Evolutionary conservation across 257 asterid species (phyloP).

Genomic region (Plantago elongata): DNA sequence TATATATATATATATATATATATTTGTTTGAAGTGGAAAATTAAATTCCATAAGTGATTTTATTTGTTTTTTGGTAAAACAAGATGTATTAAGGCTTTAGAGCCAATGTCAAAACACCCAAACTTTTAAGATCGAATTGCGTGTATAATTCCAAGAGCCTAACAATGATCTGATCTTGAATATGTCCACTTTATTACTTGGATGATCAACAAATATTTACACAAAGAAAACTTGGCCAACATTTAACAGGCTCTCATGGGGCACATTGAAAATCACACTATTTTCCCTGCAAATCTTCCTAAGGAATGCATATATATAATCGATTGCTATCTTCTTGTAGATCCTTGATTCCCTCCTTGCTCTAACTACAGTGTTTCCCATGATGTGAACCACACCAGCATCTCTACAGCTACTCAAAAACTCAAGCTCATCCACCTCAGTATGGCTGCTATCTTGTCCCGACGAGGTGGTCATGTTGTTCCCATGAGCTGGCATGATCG

Average conservation of each 20-base stretch:
- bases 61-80: no score
- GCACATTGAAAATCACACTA: slow-evolving; percentile 87
- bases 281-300: slow-evolving; percentile 97
- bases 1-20: no score
- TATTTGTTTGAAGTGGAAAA: no score
- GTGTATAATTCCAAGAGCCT: neutral
- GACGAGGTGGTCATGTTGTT: slow-evolving; percentile 40
- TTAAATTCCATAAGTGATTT: no score
- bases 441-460: slow-evolving; percentile 49
- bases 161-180: neutral
- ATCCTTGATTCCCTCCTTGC: slow-evolving; percentile 78
- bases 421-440: slow-evolving; percentile 75
- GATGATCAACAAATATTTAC: slow-evolving; percentile 23
- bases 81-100: no score
- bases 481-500: slow-evolving; percentile 56
- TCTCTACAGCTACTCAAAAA: slow-evolving; percentile 67
- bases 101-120: no score
- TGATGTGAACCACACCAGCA: slow-evolving; percentile 91
- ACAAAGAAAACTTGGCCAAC: slow-evolving; percentile 93
- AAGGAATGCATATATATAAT: slow-evolving; percentile 85
- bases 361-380: slow-evolving; percentile 80
- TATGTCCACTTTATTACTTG: neutral
- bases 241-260: slow-evolving; percentile 91
- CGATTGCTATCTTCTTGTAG: slow-evolving; percentile 72
- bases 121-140: no score